phyloP scores from a whole-genome alignment of 164 flowering plant genomes.

The Paratinospora sagittata region DNA sequence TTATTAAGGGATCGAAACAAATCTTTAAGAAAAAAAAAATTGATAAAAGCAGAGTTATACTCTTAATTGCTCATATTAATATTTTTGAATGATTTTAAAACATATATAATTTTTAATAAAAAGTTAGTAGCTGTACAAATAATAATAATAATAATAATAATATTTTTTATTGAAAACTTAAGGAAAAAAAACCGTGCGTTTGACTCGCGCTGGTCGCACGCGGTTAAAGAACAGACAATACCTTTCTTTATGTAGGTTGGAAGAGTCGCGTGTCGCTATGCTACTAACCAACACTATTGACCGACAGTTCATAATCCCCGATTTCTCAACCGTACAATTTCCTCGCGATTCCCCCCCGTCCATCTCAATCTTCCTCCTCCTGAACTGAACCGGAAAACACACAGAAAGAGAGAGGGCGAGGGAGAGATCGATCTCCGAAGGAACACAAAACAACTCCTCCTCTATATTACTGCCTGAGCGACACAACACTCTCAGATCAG shows the following conservation, averaged over 20 bases:
- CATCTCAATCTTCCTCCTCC: neutral
- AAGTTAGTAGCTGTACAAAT: too few relatives aligned
- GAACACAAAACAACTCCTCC: too few relatives aligned
- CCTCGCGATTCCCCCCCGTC: neutral
- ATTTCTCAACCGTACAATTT: neutral
- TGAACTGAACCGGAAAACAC: neutral
- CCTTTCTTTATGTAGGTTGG: neutral
- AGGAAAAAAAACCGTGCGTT: neutral
- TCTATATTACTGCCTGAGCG: too few relatives aligned
- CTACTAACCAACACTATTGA: neutral
- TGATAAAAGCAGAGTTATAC: too few relatives aligned
- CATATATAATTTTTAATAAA: too few relatives aligned
- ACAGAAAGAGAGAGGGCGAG: neutral
- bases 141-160: too few relatives aligned
- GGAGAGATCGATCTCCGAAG: neutral
- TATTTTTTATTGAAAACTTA: too few relatives aligned
- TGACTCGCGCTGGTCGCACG: neutral
- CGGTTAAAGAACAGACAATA: neutral
- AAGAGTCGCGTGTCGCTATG: neutral
- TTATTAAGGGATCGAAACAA: too few relatives aligned
- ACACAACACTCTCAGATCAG: neutral
- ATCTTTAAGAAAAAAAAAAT: too few relatives aligned
- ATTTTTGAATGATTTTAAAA: too few relatives aligned
- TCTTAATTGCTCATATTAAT: too few relatives aligned
- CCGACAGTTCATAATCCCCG: neutral